Base-by-base conservation (phyloP, 2,329 filamentous ascomycete species). In the Paraphoma sp. region DNA sequence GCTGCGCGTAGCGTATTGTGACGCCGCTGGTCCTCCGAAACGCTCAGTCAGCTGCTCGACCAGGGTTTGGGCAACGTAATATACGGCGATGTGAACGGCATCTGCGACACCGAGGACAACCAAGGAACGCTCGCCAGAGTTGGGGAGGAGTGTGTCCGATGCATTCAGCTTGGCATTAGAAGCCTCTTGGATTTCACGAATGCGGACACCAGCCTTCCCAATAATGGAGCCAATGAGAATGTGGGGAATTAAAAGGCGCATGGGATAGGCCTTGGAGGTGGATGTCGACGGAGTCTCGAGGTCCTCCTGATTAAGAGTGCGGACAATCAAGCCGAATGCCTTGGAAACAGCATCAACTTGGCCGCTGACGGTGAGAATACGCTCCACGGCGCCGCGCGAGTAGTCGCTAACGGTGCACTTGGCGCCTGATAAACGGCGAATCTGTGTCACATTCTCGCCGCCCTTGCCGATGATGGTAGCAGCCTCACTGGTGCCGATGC, bases 321-420 rank as follows among this genome's bases (percentile, higher is more conserved):
- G 92, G 70, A 99, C 97, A 74, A 99, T 99, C 66, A 99, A 84
- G 74, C 95, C 95, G 77, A 99, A 99, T 16, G 95, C 95, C 92
- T 99, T 99, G 68, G 95, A 95, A 64, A 93, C 93, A 68, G 94
- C 94, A 81, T 99, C 95, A 67, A 98, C 94, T 65, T 92, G 89
- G 61, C 95, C 95, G 78, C 94, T 98, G 59, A 99, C 95, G 31
- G 95, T 99, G 72, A 99, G 84, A 72, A 99, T 97, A 75, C 95
- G 92, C 83, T 99, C 95, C 33, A 98, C 93, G 53, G 95, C 95
- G 65, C 95, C 95, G 74, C 96, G 92, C 68, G 96, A 91, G 74
- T 98, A 99, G 80, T 99, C 95, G 81, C 93, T 97, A 68, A 99
- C 95, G 46, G 95, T 99, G 83, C 95, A 99, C 81, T 98, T 98